Percentiles rank a stretch among this genome's conserved stretches.
phyloP scores from a whole-genome alignment of 2,329 filamentous ascomycete genomes.

The Plectosphaerella cucumerina region DNA sequence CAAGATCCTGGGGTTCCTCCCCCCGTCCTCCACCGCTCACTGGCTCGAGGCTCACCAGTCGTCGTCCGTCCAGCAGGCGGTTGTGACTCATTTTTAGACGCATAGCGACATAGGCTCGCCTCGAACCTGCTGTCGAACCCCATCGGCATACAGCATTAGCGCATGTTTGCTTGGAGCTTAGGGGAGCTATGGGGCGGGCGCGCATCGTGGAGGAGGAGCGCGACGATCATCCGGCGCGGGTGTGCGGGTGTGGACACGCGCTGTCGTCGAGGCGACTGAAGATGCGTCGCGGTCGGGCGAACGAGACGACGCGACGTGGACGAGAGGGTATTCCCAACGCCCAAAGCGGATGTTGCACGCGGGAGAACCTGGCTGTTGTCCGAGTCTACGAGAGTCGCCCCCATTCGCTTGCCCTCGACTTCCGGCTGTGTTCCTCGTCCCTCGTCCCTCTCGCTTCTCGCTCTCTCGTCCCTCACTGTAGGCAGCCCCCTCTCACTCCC shows the following conservation, averaged over 20 bases:
- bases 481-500: too few relatives aligned
- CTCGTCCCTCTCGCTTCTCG: neutral
- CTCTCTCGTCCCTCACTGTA: neutral
- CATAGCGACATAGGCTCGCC: conserved; percentile 12
- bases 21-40: conserved; percentile 5
- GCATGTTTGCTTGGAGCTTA: neutral
- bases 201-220: neutral
- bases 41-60: conserved; percentile 1
- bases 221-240: neutral
- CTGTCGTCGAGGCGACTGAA: neutral
- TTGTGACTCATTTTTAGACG: conserved; percentile 29
- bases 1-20: conserved; percentile 1
- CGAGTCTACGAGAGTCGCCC: neutral
- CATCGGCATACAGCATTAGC: conserved; percentile 8
- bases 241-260: neutral
- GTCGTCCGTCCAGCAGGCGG: conserved; percentile 15
- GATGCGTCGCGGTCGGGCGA: conserved; percentile 5
- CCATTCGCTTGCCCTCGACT: neutral
- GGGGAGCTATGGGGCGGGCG: neutral
- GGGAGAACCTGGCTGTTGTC: neutral
- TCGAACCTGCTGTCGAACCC: neutral
- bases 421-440: neutral
- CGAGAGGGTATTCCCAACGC: conserved; percentile 14
- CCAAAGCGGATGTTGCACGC: conserved; percentile 1
- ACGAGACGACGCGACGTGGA: conserved; percentile 5